Evolutionary conservation across 176 grass and related monocot genomes (phyloP), one percentile per base, ranked within the genome.

Genomic region (Raddia guianensis): DNA sequence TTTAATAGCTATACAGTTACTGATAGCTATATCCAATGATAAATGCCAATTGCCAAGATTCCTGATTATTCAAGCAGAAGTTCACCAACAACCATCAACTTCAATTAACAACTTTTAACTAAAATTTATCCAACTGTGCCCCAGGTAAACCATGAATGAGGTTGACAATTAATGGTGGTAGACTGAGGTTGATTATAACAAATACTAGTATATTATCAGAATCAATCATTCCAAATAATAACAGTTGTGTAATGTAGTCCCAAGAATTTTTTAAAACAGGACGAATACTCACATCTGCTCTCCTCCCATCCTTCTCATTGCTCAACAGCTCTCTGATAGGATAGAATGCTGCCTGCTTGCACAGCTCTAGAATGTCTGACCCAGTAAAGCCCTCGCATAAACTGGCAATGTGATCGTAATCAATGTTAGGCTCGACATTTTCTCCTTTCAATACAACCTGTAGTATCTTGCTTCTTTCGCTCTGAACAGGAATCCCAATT

Each of bases 401-500:
- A 57, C 73, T 66, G 43, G 96, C 96, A 80, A 93, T 91, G 59
- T 79, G 68, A 70, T 99, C 90, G 1, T 95, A 93, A 86, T 91
- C 87, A 76, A 99, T 93, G 54, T 90, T 70, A 63, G 80, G 58
- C 35, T 93, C 90, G 0, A 86, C 89, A 70, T 84, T 88, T 91
- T 99, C 96, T 49, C 93, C 96, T 72, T 91, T 99, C 80, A 99
- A 78, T 65, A 99, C 45, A 59, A 99, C 93, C 63, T 91, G 86
- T 14, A 99, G 76, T 68, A 99, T 99, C 90, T 99, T 99, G 78
- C 82, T 86, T 87, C 96, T 91, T 89, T 99, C 96, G 84, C 82
- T 90, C 52, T 67, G 81, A 79, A 80, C 87, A 67, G 96, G 96
- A 60, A 91, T 65, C 58, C 96, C 93, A 44, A 99, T 93, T 84